A percentile compares a stretch with the other conserved stretches of the same genome.
phyloP scores from a whole-genome alignment of 2,329 filamentous ascomycete species.

The Colletotrichum orbiculare region DNA sequence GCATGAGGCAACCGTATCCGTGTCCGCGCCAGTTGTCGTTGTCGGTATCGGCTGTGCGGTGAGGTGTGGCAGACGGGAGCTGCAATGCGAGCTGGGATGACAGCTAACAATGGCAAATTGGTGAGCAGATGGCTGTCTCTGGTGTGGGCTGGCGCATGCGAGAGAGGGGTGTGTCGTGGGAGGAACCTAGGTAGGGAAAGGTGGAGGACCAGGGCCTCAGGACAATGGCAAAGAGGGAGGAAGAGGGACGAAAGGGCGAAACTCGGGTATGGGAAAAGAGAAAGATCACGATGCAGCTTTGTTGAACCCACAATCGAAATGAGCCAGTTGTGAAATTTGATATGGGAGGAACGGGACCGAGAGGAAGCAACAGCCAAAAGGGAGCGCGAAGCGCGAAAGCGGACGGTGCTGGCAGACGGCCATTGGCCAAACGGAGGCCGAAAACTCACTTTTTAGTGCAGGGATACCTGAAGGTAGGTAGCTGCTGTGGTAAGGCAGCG shows the following conservation, averaged over 20 bases:
- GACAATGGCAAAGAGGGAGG: background rate
- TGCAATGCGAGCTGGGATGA: slow-evolving; percentile 8
- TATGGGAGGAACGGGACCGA: slow-evolving; percentile 27
- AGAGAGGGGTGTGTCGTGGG: background rate
- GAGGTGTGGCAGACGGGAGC: background rate
- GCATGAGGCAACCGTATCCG: slow-evolving; percentile 36
- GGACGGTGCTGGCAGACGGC: slow-evolving; percentile 25
- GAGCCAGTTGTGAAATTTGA: slow-evolving; percentile 31
- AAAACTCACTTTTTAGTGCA: slow-evolving; percentile 11
- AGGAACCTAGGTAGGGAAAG: background rate
- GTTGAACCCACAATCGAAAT: slow-evolving; percentile 18
- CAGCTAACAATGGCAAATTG: slow-evolving; percentile 5
- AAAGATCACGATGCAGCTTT: slow-evolving; percentile 21
- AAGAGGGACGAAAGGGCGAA: background rate
- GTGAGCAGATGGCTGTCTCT: slow-evolving; percentile 1
- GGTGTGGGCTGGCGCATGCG: slow-evolving; percentile 7
- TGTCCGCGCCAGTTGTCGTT: background rate
- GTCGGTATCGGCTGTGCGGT: slow-evolving; percentile 1
- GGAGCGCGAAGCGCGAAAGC: slow-evolving; percentile 16
- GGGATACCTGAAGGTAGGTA: background rate
- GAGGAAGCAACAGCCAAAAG: slow-evolving; percentile 15
- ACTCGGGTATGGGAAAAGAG: background rate
- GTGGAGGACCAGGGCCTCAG: background rate
- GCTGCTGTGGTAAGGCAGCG: background rate
- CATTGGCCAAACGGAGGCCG: slow-evolving; percentile 27